Evolutionary conservation across 176 grass and related monocot species (phyloP), one percentile per base, ranked within the genome.

Genomic region (Stipa capillata): DNA sequence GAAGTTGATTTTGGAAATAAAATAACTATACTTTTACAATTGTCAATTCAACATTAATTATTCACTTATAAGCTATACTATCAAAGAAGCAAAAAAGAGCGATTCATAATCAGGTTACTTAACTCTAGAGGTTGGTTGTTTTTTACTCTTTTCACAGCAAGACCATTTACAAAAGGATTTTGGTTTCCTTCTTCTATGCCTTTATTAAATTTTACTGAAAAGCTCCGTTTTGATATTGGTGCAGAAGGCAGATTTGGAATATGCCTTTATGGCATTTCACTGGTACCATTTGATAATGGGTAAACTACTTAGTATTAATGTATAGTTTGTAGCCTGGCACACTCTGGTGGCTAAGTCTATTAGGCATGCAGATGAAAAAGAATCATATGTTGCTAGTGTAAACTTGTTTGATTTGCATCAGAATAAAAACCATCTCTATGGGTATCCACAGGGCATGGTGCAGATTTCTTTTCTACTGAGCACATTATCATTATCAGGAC

Each of bases 361-460:
- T 20, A 36, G 27, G 36, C 27, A 43, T 24, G 49, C 48, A 65
- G 4, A 42, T 73, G 29, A 56, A 74, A 20, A 23, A 72, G 42
- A 68, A n/a, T 8, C 33, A 76, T 51, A 40, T 50, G 6, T 48
- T 82, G 29, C 62, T 52, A 39, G 39, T 42, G 31, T 21, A 39
- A 41, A 63, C 7, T 42, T 85, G 6, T 86, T 87, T 25, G 14
- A 17, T 76, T 76, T 75, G 32, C 32, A 53, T 72, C 17, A 64
- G 40, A 63, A 70, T 76, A 51, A 51, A 58, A 17, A 3, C 18
- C 18, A 18, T 74, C 17, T 29, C 21, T 72, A 57, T 65, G 12
- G 4, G 32, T 59, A 51, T 49, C 39, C 37, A 67, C 61, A 24
- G 14, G 76, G 11, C 39, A 68, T 68, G 39, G 21, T 27, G 25